A percentile compares a stretch with the other conserved stretches of the same genome.
Evolutionary conservation across 148 eudicot genomes (phyloP).

Genomic region (Silene latifolia): DNA sequence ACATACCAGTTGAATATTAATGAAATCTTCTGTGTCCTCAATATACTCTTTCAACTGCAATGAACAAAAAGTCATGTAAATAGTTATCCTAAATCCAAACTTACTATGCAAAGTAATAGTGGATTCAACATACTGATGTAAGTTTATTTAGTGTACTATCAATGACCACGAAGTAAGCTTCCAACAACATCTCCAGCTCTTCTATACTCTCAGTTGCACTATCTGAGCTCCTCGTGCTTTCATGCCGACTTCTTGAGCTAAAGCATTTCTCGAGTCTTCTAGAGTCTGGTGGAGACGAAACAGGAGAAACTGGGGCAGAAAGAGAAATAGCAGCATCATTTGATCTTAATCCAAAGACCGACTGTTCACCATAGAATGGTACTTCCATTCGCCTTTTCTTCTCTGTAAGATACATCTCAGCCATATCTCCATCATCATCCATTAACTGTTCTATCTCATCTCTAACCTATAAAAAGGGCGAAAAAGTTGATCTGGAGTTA

Average conservation of each 20-base stretch:
- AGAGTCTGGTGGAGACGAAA: slow-evolving; percentile 64
- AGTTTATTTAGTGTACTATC: slow-evolving; percentile 96
- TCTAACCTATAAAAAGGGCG: slow-evolving; percentile 52
- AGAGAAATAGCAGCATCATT: slow-evolving; percentile 56
- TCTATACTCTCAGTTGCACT: slow-evolving; percentile 70
- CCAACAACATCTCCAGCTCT: slow-evolving; percentile 94
- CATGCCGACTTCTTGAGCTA: slow-evolving; percentile 85
- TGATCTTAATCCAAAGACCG: slow-evolving; percentile 55
- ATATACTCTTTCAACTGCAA: slow-evolving; percentile 98
- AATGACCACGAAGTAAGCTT: slow-evolving; percentile 95
- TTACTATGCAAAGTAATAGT: slow-evolving; percentile 18
- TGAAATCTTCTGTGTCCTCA: slow-evolving; percentile 97
- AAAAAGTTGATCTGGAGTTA: not conserved
- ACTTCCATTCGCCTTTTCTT: slow-evolving; percentile 81
- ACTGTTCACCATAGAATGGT: slow-evolving; percentile 71
- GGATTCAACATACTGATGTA: slow-evolving; percentile 55
- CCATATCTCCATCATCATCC: slow-evolving; percentile 99
- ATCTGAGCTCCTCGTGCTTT: slow-evolving; percentile 74
- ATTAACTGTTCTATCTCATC: slow-evolving; percentile 99
- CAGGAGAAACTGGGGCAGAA: slow-evolving; percentile 96
- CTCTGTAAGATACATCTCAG: slow-evolving; percentile 97
- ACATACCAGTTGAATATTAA: slow-evolving; percentile 95
- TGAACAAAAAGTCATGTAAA: slow-evolving; percentile 13
- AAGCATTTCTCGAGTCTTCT: slow-evolving; percentile 76
- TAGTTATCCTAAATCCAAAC: not conserved